phyloP scores from a whole-genome alignment of 2,329 filamentous ascomycete species.

The Juglanconis oblonga region DNA sequence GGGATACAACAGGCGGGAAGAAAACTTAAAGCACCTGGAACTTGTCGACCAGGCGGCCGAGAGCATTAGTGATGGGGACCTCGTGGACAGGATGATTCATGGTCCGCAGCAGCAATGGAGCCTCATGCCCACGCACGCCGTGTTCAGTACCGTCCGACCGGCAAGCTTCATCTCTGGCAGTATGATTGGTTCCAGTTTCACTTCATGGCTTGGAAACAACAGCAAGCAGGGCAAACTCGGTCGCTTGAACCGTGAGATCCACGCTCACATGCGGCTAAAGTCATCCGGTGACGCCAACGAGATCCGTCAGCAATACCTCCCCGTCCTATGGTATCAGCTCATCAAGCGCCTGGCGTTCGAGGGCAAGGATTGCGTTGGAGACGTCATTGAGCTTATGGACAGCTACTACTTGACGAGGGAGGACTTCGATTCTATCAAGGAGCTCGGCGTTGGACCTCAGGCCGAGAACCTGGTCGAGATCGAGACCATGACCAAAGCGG shows the following conservation, averaged over 20 bases:
- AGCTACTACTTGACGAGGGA: slow-evolving; percentile 93
- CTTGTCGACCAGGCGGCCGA: slow-evolving; percentile 84
- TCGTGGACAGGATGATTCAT: slow-evolving; percentile 97
- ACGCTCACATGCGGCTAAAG: slow-evolving; percentile 92
- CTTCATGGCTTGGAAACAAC: slow-evolving; percentile 91
- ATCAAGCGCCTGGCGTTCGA: slow-evolving; percentile 71
- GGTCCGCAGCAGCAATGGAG: slow-evolving; percentile 98
- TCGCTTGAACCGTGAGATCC: slow-evolving; percentile 86
- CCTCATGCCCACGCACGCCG: slow-evolving; percentile 91
- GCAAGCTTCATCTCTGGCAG: slow-evolving; percentile 83
- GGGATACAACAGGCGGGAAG: slow-evolving; percentile 62
- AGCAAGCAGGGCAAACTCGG: slow-evolving; percentile 78
- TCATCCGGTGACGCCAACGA: slow-evolving; percentile 91
- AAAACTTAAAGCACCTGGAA: slow-evolving; percentile 79
- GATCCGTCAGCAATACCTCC: slow-evolving; percentile 90
- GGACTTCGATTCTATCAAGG: slow-evolving; percentile 89
- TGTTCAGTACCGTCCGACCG: slow-evolving; percentile 92
- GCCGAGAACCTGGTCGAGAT: slow-evolving; percentile 72
- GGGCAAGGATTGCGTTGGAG: slow-evolving; percentile 77
- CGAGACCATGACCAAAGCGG: slow-evolving; percentile 79
- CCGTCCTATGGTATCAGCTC: slow-evolving; percentile 78
- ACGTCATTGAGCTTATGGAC: slow-evolving; percentile 94
- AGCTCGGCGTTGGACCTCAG: slow-evolving; percentile 86
- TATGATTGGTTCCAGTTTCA: slow-evolving; percentile 73
- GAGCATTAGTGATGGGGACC: slow-evolving; percentile 94